Conservation (phyloP, 2,329 filamentous ascomycete genomes). For the Colletotrichum agaves region DNA sequence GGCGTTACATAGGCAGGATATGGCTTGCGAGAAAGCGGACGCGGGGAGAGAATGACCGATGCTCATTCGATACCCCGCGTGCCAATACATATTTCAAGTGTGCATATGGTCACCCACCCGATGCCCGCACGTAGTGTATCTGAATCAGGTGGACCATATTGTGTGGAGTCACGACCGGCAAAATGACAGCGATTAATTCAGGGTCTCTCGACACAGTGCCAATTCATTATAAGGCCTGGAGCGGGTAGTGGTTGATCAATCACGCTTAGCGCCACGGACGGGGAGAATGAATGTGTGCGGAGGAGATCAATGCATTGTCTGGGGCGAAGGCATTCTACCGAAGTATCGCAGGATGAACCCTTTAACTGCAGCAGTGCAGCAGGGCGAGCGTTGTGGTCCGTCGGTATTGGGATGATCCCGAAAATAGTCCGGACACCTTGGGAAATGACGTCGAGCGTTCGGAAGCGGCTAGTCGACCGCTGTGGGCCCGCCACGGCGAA, state of each 20-base stretch:
- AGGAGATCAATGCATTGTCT: slow-evolving; percentile 15
- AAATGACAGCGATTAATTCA: slow-evolving; percentile 10
- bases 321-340: slow-evolving; percentile 18
- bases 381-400: background rate
- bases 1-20: background rate
- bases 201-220: slow-evolving; percentile 21
- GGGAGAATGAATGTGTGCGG: background rate
- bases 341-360: slow-evolving; percentile 24
- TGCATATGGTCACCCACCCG: background rate
- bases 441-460: slow-evolving; percentile 31
- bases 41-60: slow-evolving; percentile 3
- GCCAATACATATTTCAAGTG: slow-evolving; percentile 7
- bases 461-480: slow-evolving; percentile 16
- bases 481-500: slow-evolving; percentile 22
- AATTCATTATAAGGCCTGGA: background rate
- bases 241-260: background rate
- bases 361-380: background rate
- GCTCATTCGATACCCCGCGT: slow-evolving; percentile 11
- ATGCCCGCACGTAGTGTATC: slow-evolving; percentile 11
- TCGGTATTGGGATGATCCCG: slow-evolving; percentile 1
- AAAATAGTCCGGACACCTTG: slow-evolving; percentile 1
- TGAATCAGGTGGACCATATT: slow-evolving; percentile 15
- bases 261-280: background rate
- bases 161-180: slow-evolving; percentile 3
- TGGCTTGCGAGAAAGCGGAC: slow-evolving; percentile 3